Evolutionary conservation across 2,329 filamentous ascomycete genomes (phyloP).

Genomic region (Canariomyces notabilis): DNA sequence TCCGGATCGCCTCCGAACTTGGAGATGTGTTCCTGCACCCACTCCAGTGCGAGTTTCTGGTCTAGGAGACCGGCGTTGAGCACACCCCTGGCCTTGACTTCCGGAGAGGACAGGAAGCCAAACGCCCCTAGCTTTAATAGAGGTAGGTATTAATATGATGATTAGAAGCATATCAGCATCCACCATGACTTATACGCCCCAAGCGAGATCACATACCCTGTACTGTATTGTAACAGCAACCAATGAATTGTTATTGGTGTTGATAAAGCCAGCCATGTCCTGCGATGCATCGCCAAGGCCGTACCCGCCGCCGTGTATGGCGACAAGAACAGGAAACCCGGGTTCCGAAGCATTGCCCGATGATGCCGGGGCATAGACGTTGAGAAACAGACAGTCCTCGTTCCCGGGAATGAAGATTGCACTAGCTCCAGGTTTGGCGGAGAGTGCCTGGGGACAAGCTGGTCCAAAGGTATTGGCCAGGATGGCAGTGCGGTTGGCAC

Average conservation of each 20-base stretch:
- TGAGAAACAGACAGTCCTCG: slow-evolving; percentile 47
- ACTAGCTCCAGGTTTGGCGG: slow-evolving; percentile 17
- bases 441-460: slow-evolving; percentile 32
- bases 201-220: slow-evolving; percentile 27
- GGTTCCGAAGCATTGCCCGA: slow-evolving; percentile 8
- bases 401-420: slow-evolving; percentile 25
- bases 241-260: slow-evolving; percentile 37
- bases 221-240: slow-evolving; percentile 42
- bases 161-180: background rate
- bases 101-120: slow-evolving; percentile 36
- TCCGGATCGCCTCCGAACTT: slow-evolving; percentile 13
- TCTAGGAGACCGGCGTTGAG: slow-evolving; percentile 12
- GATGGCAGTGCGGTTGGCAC: slow-evolving; percentile 26
- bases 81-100: slow-evolving; percentile 30
- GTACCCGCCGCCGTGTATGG: slow-evolving; percentile 49
- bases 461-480: slow-evolving; percentile 28
- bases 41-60: slow-evolving; percentile 36
- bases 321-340: slow-evolving; percentile 41
- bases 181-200: slow-evolving; percentile 31
- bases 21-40: slow-evolving; percentile 28
- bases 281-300: slow-evolving; percentile 21
- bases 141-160: no score
- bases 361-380: slow-evolving; percentile 38
- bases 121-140: background rate
- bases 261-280: slow-evolving; percentile 27